phyloP scores from a whole-genome alignment of 208 protist species.

The Trypanosoma cruzi region DNA sequence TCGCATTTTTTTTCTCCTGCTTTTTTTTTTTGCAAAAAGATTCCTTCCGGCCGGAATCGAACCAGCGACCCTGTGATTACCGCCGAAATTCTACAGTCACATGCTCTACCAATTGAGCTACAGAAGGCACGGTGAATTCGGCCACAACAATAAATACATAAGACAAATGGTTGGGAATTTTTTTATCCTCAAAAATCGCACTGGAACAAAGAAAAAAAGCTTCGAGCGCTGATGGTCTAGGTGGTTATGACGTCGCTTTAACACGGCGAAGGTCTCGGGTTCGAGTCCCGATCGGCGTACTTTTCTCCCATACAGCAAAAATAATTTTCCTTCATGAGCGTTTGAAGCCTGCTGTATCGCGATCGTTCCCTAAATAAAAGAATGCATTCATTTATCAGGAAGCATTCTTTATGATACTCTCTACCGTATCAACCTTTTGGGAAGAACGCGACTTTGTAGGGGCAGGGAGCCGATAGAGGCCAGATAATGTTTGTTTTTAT shows the following conservation, averaged over 20 bases:
- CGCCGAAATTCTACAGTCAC: slow-evolving; percentile 33
- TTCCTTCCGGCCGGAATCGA: slow-evolving; percentile 41
- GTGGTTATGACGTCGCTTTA: slow-evolving; percentile 95
- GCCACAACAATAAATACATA: too few species aligned
- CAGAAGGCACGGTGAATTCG: slow-evolving; percentile 24
- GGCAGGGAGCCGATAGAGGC: too few species aligned
- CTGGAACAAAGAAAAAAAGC: background rate
- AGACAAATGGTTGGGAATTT: too few species aligned
- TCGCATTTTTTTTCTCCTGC: too few species aligned
- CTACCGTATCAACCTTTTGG: too few species aligned
- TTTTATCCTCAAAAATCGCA: background rate
- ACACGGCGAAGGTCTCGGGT: slow-evolving; percentile 93
- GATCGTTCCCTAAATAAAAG: too few species aligned
- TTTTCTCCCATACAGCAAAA: slow-evolving; percentile 46
- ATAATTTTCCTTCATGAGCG: background rate
- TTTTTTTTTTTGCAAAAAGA: background rate
- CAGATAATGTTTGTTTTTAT: too few species aligned
- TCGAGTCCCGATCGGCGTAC: slow-evolving; percentile 60
- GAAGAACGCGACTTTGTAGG: too few species aligned
- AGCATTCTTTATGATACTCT: too few species aligned
- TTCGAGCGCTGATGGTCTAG: slow-evolving; percentile 87
- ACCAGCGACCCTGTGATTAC: slow-evolving; percentile 40
- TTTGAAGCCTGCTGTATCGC: background rate
- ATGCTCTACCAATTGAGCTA: slow-evolving; percentile 47
- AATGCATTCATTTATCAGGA: too few species aligned